Conservation (phyloP, 2,329 filamentous ascomycete species). For the Ilyonectria destructans region DNA sequence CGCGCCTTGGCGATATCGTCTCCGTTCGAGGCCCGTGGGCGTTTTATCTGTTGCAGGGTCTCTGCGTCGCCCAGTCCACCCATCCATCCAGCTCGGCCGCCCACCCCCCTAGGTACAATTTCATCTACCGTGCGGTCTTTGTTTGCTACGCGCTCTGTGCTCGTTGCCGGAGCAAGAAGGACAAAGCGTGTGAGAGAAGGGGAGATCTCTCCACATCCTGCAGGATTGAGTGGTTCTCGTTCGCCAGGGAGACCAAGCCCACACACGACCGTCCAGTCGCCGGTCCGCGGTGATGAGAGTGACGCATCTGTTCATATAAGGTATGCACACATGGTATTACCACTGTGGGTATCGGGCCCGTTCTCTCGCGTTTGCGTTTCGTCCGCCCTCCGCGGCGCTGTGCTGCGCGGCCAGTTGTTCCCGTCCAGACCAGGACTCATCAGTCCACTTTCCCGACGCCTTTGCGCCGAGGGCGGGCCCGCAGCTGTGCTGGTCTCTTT, state of each 20-base stretch:
- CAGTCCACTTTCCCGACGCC: slow-evolving; percentile 1
- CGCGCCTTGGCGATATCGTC: neutral
- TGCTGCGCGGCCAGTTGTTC: slow-evolving; percentile 4
- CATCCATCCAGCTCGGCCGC: slow-evolving; percentile 4
- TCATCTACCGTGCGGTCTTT: slow-evolving; percentile 6
- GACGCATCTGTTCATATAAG: neutral
- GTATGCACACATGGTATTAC: slow-evolving; percentile 9
- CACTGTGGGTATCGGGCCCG: slow-evolving; percentile 12
- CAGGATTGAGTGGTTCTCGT: slow-evolving; percentile 11
- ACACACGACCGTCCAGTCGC: neutral
- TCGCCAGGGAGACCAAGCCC: neutral
- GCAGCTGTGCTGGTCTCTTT: neutral
- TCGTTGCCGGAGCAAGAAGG: slow-evolving; percentile 16
- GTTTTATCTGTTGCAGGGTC: slow-evolving; percentile 17
- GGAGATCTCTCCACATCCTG: neutral
- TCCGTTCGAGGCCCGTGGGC: slow-evolving; percentile 2
- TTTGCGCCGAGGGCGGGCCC: neutral
- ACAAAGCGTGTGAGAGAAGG: no score
- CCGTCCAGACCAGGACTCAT: neutral
- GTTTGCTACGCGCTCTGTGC: slow-evolving; percentile 23
- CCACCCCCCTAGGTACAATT: slow-evolving; percentile 11
- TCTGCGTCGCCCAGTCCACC: neutral
- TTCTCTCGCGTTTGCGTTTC: slow-evolving; percentile 23
- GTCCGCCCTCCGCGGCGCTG: slow-evolving; percentile 13
- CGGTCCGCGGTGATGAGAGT: neutral